Conservation (phyloP, 768 basidiomycete genomes). For the Xanthoconium stramineum region DNA sequence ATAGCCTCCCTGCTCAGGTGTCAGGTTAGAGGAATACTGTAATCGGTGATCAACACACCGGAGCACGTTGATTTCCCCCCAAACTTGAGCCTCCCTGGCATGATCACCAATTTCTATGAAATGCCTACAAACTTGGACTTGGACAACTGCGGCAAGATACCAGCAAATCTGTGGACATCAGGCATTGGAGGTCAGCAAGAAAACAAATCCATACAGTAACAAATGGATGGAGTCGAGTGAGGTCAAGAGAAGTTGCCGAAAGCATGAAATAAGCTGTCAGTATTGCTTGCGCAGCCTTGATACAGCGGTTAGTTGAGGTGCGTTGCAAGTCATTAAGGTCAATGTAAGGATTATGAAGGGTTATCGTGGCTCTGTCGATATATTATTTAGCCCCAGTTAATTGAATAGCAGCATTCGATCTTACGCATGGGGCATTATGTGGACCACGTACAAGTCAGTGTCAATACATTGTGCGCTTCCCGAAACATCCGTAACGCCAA, state of each 20-base stretch:
- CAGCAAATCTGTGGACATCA: conserved; percentile 66
- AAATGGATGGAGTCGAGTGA: conserved; percentile 77
- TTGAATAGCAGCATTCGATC: conserved; percentile 17
- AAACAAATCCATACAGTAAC: conserved; percentile 56
- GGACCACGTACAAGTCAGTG: conserved; percentile 85
- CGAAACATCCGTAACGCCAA: conserved; percentile 56
- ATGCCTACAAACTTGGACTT: conserved; percentile 83
- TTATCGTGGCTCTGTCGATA: conserved; percentile 70
- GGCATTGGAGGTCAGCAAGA: conserved; percentile 4
- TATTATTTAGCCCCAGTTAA: conserved; percentile 9
- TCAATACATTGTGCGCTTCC: conserved; percentile 59
- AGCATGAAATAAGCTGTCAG: conserved; percentile 72
- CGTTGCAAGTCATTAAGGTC: conserved; percentile 67
- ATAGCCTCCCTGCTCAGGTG: conserved; percentile 62
- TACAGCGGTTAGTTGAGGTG: conserved; percentile 65
- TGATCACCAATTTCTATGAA: conserved; percentile 80
- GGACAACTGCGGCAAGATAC: conserved; percentile 87
- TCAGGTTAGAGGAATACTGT: conserved; percentile 6
- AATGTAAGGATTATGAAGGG: conserved; percentile 81
- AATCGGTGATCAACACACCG: conserved; percentile 43
- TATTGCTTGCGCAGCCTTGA: conserved; percentile 72
- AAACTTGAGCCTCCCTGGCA: conserved; percentile 70
- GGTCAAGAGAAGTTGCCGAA: conserved; percentile 79
- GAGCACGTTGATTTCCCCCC: conserved; percentile 85
- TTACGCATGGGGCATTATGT: conserved; percentile 83